Evolutionary conservation across 176 grass and related monocot species (phyloP).

Genomic region (Eragrostis curvula): DNA sequence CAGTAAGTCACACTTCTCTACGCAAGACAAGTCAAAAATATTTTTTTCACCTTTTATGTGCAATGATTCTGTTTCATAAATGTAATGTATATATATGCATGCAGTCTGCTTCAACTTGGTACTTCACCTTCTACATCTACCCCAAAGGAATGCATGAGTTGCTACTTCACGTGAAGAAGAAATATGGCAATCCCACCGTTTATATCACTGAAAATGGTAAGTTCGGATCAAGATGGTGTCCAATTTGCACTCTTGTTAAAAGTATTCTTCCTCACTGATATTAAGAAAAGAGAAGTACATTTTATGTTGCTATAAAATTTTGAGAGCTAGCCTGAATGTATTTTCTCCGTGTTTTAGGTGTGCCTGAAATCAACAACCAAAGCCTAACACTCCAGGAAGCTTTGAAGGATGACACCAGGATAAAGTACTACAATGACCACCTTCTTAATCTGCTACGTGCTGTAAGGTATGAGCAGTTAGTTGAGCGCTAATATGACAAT

Average conservation of each 20-base stretch:
- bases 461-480: conserved; percentile 68
- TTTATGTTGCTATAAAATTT: no score
- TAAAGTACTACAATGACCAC: conserved; percentile 62
- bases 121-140: conserved; percentile 45
- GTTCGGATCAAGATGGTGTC: not conserved
- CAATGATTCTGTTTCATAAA: no score
- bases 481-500: no score
- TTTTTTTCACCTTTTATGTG: not conserved
- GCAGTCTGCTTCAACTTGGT: conserved; percentile 52
- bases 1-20: conserved; percentile 30
- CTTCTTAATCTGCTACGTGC: conserved; percentile 43
- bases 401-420: conserved; percentile 57
- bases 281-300: no score
- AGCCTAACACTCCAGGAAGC: conserved; percentile 52
- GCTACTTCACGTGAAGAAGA: conserved; percentile 53
- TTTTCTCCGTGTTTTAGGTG: not conserved
- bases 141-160: conserved; percentile 50
- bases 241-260: no score
- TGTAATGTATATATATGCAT: no score
- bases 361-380: conserved; percentile 47
- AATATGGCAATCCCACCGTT: conserved; percentile 54
- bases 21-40: no score
- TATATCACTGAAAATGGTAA: conserved; percentile 50
- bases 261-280: no score
- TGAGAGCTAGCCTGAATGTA: not conserved